phyloP scores from a whole-genome alignment of 2,329 filamentous ascomycete species.

The Aspergillus persii region DNA sequence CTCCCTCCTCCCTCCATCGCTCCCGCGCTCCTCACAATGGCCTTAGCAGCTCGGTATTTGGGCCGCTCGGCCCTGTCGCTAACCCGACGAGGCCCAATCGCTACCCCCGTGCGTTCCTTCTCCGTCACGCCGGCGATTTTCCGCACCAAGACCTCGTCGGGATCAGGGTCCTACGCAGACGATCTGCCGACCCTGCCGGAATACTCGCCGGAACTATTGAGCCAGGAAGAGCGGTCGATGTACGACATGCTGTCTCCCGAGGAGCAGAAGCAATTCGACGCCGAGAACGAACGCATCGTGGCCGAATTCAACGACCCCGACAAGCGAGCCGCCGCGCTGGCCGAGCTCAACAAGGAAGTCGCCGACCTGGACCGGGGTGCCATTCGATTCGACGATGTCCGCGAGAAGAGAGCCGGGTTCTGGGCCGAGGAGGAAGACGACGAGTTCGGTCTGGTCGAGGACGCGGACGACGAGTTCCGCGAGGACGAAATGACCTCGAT shows the following conservation, averaged over 20 bases:
- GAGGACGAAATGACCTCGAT: conserved; percentile 81
- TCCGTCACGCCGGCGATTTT: conserved; percentile 34
- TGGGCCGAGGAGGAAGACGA: conserved; percentile 48
- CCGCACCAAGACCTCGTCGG: conserved; percentile 13
- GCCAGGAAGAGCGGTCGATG: conserved; percentile 34
- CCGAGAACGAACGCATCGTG: conserved; percentile 34
- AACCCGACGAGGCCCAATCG: conserved; percentile 30
- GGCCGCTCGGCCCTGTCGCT: conserved; percentile 35
- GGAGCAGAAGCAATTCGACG: conserved; percentile 36
- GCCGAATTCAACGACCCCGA: conserved; percentile 38
- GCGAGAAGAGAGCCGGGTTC: conserved; percentile 31
- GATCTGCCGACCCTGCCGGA: conserved; percentile 29
- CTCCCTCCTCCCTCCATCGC: conserved; percentile 5
- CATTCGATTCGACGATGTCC: conserved; percentile 30
- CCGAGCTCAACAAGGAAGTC: conserved; percentile 33
- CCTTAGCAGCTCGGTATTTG: conserved; percentile 38
- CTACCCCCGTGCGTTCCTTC: conserved; percentile 30
- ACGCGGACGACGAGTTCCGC: conserved; percentile 56
- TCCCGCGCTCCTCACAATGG: conserved; percentile 33
- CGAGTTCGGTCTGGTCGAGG: conserved; percentile 46
- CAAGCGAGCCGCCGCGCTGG: conserved; percentile 27
- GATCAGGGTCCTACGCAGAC: background rate
- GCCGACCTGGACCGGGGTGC: conserved; percentile 31
- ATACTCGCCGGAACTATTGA: conserved; percentile 37
- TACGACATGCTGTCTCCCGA: conserved; percentile 40